phyloP scores from a whole-genome alignment of 352 stramenopile species.

The Phytophthora multivora region DNA sequence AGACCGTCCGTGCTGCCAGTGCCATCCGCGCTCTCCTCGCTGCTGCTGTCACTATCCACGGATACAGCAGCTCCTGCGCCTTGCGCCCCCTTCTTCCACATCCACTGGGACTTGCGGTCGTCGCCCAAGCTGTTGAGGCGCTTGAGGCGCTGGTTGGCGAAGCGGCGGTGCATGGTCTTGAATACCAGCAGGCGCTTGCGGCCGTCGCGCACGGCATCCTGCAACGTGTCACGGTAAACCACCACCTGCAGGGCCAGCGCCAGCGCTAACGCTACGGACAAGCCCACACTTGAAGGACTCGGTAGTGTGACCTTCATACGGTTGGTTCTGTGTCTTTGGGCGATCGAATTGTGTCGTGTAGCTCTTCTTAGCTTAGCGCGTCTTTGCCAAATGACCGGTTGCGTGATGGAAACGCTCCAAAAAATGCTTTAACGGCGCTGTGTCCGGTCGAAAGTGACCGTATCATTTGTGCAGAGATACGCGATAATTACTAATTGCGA shows the following conservation, averaged over 20 bases:
- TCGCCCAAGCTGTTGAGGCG: slow-evolving; percentile 69
- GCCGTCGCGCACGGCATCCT: slow-evolving; percentile 42
- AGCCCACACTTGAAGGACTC: slow-evolving; percentile 25
- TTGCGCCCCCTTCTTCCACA: slow-evolving; percentile 58
- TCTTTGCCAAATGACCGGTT: slow-evolving; percentile 33
- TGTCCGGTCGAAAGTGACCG: slow-evolving; percentile 6
- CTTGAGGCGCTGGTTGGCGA: slow-evolving; percentile 74
- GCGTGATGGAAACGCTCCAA: slow-evolving; percentile 21
- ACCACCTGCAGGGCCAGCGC: slow-evolving; percentile 49
- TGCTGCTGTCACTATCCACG: slow-evolving; percentile 42
- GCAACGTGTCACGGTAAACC: slow-evolving; percentile 58
- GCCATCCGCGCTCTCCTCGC: slow-evolving; percentile 35
- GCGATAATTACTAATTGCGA: background rate
- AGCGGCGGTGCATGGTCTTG: slow-evolving; percentile 76
- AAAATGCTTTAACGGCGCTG: slow-evolving; percentile 6
- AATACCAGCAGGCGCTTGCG: slow-evolving; percentile 69
- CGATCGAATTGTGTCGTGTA: slow-evolving; percentile 7
- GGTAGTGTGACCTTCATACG: slow-evolving; percentile 44
- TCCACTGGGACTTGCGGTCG: slow-evolving; percentile 74
- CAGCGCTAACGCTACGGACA: slow-evolving; percentile 36
- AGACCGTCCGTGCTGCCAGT: slow-evolving; percentile 45
- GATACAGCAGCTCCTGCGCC: slow-evolving; percentile 6
- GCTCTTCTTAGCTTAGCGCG: background rate
- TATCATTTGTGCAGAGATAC: background rate
- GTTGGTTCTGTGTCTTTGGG: background rate